Conservation (phyloP, 768 basidiomycete genomes). For the Lyophyllum shimeji region DNA sequence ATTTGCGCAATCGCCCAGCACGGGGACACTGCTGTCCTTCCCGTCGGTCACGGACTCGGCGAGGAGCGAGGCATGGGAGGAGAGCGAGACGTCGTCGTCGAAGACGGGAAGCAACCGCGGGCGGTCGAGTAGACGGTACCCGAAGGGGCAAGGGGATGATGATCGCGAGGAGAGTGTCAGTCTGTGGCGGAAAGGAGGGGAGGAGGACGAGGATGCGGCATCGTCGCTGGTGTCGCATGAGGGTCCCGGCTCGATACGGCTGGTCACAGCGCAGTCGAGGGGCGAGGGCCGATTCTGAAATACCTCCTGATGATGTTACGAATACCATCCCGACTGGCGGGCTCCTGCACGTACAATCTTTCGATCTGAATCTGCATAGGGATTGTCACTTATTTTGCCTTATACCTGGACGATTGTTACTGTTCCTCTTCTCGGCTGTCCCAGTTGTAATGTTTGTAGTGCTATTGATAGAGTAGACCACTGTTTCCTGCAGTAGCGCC, state of each 20-base stretch:
- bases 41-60: constrained; percentile 54
- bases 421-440: constrained; percentile 1
- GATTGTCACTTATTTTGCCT: constrained; percentile 10
- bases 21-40: constrained; percentile 44
- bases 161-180: constrained; percentile 64
- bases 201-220: constrained; percentile 21
- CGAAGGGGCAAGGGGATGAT: constrained; percentile 47
- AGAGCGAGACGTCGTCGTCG: constrained; percentile 25
- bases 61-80: constrained; percentile 40
- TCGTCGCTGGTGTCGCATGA: constrained; percentile 10
- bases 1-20: constrained; percentile 28
- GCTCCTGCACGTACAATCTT: background rate
- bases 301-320: background rate
- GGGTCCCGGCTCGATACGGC: constrained; percentile 13
- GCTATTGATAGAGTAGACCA: constrained; percentile 10
- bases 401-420: constrained; percentile 9
- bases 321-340: background rate
- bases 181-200: constrained; percentile 39
- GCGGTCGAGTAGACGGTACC: constrained; percentile 44
- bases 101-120: constrained; percentile 29
- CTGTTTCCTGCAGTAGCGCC: background rate
- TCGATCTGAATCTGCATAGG: constrained; percentile 6
- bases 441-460: constrained; percentile 9
- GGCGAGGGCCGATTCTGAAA: constrained; percentile 11
- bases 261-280: constrained; percentile 13